Base-by-base conservation (phyloP, 2,329 filamentous ascomycete species). In the Pseudogymnoascus sp. region DNA sequence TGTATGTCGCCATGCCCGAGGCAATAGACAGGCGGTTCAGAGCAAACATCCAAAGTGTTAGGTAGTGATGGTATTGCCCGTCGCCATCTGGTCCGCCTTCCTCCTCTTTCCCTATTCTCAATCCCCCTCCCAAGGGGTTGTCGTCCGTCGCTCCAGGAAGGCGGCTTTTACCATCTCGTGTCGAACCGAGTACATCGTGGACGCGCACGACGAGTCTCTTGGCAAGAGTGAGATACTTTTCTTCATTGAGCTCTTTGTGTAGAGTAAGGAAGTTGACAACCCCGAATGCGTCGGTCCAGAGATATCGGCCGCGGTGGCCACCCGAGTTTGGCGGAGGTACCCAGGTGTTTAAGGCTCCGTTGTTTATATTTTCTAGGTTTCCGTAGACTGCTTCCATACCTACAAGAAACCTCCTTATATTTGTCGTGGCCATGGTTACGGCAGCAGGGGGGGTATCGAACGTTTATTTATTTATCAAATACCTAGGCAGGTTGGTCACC, bases 31-130 rank as follows among this genome's bases (percentile, higher is more conserved):
- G 72, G 1, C 82, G 74, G 66, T 82, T 83, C 4, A 85, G 73
- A 1, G 82, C 81, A 67, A 84, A 84, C 81, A 85, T 84, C 82
- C 82, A 86, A 4, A 84, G 67, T 0, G 81, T 84, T 18, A 85
- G 72, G 64, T 85, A 85, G 65, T 85, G 82, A 65, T 84, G 81
- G 63, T 85, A 85, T 68, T 85, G 82, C 2, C 82, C 82, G 67
- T 85, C 82, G 6, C 77, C 74, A 59, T 85, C 81, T 1, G 72
- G 67, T 0, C 81, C 81, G 0, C 63, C 60, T 11, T 73, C 80
- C 2, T 78, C 72, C 11, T 75, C 63, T 67, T 85, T 85, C 25
- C 83, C 83, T 62, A 85, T 85, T 0, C 83, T 75, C 37, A 86
- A 69, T 0, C 83, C 83, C 2, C 83, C 82, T 2, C 72, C 72